A percentile compares a stretch with the other conserved stretches of the same genome.
Evolutionary conservation across 805 yeast genomes (phyloP).

Genomic region (Kregervanrija delftensis): DNA sequence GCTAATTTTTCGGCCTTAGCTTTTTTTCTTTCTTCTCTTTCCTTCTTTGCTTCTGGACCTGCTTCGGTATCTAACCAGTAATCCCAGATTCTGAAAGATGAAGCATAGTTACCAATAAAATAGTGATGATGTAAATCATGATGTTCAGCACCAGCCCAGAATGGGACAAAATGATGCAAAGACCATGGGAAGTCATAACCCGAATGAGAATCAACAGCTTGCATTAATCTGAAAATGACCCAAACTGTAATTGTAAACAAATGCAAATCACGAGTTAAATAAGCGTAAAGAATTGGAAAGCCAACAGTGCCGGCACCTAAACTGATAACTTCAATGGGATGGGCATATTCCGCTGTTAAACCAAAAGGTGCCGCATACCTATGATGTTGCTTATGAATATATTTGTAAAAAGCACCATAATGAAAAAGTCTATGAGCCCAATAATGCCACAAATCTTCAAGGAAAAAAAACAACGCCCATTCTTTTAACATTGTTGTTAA

Average conservation of each 20-base stretch:
- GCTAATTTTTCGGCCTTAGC: constrained; percentile 31
- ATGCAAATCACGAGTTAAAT: constrained; percentile 40
- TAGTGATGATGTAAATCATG: constrained; percentile 57
- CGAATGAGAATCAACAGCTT: constrained; percentile 56
- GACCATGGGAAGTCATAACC: constrained; percentile 63
- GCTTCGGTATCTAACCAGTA: constrained; percentile 45
- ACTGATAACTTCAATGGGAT: constrained; percentile 50
- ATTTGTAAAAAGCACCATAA: constrained; percentile 48
- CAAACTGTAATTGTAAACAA: constrained; percentile 47
- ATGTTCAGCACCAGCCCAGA: constrained; percentile 63
- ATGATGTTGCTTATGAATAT: constrained; percentile 56
- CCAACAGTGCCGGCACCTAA: constrained; percentile 57
- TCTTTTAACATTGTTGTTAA: constrained; percentile 35
- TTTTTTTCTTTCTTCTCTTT: constrained; percentile 39
- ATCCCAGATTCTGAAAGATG: constrained; percentile 56
- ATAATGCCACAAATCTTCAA: constrained; percentile 57
- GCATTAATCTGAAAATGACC: constrained; percentile 47
- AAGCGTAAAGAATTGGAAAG: constrained; percentile 49
- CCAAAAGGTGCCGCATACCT: constrained; percentile 60
- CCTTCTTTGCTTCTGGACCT: constrained; percentile 45
- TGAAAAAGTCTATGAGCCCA: constrained; percentile 54
- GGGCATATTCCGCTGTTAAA: constrained; percentile 55
- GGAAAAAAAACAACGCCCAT: constrained; percentile 42
- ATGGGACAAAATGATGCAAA: constrained; percentile 46
- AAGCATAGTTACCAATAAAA: constrained; percentile 53